Evolutionary conservation across 345 rosid species (phyloP).

Genomic region (Eucalyptus sp.): DNA sequence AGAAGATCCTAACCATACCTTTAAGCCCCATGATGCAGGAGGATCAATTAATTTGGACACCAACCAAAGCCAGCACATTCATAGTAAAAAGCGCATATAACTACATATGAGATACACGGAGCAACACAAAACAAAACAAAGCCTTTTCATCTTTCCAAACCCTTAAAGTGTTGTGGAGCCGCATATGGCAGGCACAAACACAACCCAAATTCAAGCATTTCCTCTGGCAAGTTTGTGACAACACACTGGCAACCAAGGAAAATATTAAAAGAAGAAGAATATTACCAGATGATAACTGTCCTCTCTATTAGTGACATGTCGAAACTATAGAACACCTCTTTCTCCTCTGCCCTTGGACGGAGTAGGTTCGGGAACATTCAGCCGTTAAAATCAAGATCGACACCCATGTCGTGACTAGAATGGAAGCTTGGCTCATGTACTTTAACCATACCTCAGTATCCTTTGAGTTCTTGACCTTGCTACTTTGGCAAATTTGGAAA

Average conservation of each 20-base stretch:
- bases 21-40: not conserved
- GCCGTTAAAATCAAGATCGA: no score
- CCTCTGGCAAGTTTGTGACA: not conserved
- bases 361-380: not conserved
- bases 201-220: not conserved
- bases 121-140: no score
- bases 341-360: rapidly evolving
- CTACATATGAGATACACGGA: rapidly evolving
- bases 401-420: not conserved
- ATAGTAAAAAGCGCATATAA: not conserved
- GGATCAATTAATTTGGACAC: not conserved
- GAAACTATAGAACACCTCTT: no score
- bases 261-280: not conserved
- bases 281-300: rapidly evolving
- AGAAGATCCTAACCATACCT: not conserved
- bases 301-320: not conserved
- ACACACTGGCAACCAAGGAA: not conserved
- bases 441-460: no score
- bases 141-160: not conserved
- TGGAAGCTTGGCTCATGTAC: not conserved
- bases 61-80: no score
- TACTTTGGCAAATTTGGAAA: no score
- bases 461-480: no score
- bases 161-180: not conserved
- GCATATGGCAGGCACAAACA: not conserved